Evolutionary conservation across 495 filamentous ascomycete species (phyloP).

Genomic region (Neurospora sp.): DNA sequence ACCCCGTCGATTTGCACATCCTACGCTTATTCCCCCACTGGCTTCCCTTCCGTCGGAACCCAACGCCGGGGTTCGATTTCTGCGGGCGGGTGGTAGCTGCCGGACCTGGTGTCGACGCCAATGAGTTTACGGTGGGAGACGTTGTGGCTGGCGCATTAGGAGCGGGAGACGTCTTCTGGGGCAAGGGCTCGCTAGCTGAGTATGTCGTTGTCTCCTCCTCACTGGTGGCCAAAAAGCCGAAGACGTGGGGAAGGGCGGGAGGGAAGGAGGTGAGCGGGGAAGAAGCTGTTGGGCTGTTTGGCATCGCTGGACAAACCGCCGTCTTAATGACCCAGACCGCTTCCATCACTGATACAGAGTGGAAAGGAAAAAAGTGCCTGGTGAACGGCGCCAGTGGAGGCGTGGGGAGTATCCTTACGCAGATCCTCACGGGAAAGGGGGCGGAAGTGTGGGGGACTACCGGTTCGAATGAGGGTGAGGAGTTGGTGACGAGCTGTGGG

Average conservation of each 20-base stretch:
- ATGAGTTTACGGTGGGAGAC: not conserved
- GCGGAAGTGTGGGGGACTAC: slow-evolving; percentile 20
- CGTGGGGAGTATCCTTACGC: slow-evolving; percentile 30
- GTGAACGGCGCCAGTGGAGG: slow-evolving; percentile 39
- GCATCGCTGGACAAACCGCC: slow-evolving; percentile 28
- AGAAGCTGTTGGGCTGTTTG: slow-evolving; percentile 25
- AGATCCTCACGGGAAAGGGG: slow-evolving; percentile 26
- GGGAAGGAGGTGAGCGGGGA: not conserved
- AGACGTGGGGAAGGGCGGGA: not conserved
- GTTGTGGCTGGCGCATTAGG: slow-evolving; percentile 3
- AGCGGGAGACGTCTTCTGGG: slow-evolving; percentile 2
- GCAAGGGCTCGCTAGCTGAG: slow-evolving; percentile 28
- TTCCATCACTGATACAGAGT: no score
- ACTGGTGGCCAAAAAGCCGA: slow-evolving; percentile 11
- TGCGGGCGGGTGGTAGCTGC: slow-evolving; percentile 23
- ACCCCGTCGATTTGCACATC: slow-evolving; percentile 30
- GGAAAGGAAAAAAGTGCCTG: slow-evolving; percentile 18
- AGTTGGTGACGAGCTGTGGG: slow-evolving; percentile 25
- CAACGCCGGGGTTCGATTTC: slow-evolving; percentile 36
- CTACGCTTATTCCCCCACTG: slow-evolving; percentile 22
- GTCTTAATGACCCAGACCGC: slow-evolving; percentile 9
- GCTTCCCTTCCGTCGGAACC: slow-evolving; percentile 17
- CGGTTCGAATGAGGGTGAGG: slow-evolving; percentile 23
- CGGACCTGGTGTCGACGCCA: slow-evolving; percentile 6
- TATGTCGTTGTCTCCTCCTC: slow-evolving; percentile 20